Percentiles rank a stretch among this genome's conserved stretches.
Evolutionary conservation across 2,329 filamentous ascomycete genomes (phyloP).

Genomic region (Venturia asperata): DNA sequence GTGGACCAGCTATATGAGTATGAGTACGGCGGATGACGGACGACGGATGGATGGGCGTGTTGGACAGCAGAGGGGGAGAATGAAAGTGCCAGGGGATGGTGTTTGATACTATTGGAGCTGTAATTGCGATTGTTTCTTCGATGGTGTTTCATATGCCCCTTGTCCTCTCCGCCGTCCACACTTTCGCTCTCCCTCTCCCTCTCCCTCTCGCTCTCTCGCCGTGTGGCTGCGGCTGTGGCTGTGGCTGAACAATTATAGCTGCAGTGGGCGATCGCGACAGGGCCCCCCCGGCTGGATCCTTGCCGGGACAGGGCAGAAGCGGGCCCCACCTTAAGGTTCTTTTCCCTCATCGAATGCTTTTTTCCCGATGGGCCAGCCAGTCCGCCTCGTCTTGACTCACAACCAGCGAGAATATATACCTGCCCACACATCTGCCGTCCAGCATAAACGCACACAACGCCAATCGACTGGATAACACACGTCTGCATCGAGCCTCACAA

Average conservation of each 20-base stretch:
- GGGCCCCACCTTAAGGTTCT: no score
- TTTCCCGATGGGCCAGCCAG: background rate
- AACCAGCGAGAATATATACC: background rate
- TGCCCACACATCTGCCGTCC: background rate
- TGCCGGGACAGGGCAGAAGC: no score
- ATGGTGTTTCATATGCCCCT: background rate
- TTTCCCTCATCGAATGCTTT: background rate
- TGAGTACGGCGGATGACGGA: background rate
- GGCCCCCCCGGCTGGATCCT: no score
- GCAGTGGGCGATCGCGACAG: no score
- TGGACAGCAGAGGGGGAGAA: background rate
- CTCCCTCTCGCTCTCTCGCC: no score
- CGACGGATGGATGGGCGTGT: background rate
- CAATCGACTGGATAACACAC: background rate
- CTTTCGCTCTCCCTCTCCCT: no score
- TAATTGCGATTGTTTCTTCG: background rate
- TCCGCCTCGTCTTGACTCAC: background rate
- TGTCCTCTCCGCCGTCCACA: no score
- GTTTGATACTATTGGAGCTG: conserved; percentile 4
- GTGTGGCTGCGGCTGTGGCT: no score
- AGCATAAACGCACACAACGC: background rate
- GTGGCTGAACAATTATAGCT: no score
- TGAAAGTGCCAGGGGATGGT: background rate
- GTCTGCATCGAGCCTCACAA: background rate
- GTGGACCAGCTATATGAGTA: background rate